These are phyloP conservation scores for Rosellinia necatrix DNA, from an alignment of 2,329 filamentous ascomycete species.

Conservation along the genomic window DNA sequence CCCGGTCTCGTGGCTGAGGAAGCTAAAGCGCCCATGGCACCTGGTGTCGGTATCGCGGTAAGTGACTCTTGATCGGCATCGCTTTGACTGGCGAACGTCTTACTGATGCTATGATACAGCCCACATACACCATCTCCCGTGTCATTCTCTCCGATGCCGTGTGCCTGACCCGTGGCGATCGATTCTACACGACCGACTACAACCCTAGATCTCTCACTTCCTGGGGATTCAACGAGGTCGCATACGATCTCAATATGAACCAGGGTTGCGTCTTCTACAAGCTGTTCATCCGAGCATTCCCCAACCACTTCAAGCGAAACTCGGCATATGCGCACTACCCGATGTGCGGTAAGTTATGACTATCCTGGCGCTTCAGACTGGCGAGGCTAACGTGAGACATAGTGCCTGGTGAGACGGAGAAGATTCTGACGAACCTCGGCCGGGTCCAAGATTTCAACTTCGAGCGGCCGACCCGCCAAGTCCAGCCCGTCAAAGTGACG, in stretches of 20 bases:
- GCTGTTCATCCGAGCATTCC: conserved; percentile 78
- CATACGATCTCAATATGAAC: conserved; percentile 74
- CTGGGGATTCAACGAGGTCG: conserved; percentile 79
- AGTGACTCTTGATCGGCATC: conserved; percentile 3
- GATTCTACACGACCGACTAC: conserved; percentile 81
- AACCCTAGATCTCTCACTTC: conserved; percentile 76
- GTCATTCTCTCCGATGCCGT: conserved; percentile 80
- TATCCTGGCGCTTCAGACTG: no score
- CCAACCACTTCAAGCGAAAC: conserved; percentile 75
- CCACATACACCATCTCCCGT: conserved; percentile 76
- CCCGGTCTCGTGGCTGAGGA: conserved; percentile 78
- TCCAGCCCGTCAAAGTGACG: conserved; percentile 58
- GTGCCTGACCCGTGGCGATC: conserved; percentile 75
- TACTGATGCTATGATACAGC: conserved; percentile 40
- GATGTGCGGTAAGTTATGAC: conserved; percentile 52
- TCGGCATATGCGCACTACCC: conserved; percentile 83
- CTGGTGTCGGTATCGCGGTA: conserved; percentile 71
- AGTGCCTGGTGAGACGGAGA: conserved; percentile 72
- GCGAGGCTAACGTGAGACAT: conserved; percentile 32
- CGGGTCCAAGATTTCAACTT: conserved; percentile 73
- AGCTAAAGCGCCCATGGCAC: conserved; percentile 73
- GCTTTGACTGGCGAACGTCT: background rate
- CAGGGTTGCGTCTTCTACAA: conserved; percentile 87
- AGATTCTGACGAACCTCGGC: conserved; percentile 70
- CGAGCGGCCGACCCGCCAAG: conserved; percentile 59